Evolutionary conservation across 1,284 basidiomycete species (phyloP), one percentile per base, ranked within the genome.

Genomic region (Xanthoconium separans): DNA sequence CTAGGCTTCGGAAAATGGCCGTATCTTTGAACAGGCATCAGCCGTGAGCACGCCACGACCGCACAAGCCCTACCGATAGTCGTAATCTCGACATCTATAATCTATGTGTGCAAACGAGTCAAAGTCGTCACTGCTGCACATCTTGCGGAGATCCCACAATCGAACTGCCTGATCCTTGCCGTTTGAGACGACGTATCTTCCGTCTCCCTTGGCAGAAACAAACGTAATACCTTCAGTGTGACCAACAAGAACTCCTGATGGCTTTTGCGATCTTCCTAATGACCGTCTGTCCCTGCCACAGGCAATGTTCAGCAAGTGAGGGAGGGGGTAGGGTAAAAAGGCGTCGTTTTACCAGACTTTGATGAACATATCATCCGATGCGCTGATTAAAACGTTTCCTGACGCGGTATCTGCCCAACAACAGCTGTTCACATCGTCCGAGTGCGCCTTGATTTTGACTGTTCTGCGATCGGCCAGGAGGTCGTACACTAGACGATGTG

Each of bases 181-280:
- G 67, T 99, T 99, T n/a, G 91, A 95, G 36, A 98, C 87, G 51
- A 97, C 79, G 70, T 99, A 98, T 53, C 96, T 84, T 8, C 95
- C 96, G 65, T 99, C 97, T 12, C 93, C 93, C 73, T 67, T 94
- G 1, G 93, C 86, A 22, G 91, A 88, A 8, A 93, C 91, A 61
- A 91, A 90, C 6, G 94, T 94, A 58, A 97, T 89, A 34, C 94
- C 95, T 66, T 98, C 95, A 0, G 95, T 98, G 56, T 98, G 96
- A 0, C 97, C 96, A 22, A 94, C 87, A 2, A 99, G 80, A 0
- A 95, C 89, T 27, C 96, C 96, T 0, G 94, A 93, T 2, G 96
- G 93, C 60, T 89, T 93, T 44, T 78, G 80, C 2, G 89, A 89
- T 6, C 80, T 77, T 11, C 87, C 84, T 20, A 99, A 74, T 1